Conservation (phyloP, 345 rosid genomes). For the Hirschfeldia incana region DNA sequence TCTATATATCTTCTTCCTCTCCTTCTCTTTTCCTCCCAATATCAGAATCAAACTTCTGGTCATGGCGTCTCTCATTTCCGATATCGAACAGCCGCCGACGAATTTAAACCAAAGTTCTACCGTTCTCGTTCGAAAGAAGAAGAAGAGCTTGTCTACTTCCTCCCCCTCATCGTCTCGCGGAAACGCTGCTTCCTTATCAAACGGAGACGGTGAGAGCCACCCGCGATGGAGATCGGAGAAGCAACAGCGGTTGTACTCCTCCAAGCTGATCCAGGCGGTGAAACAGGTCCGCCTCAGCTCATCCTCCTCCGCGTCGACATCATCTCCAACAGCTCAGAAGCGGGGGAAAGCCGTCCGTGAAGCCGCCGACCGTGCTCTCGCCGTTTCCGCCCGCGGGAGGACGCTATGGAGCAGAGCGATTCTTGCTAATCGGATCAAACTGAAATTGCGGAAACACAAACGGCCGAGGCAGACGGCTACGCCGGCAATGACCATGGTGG, state of each 20-base stretch:
- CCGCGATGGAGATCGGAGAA: conserved; percentile 75
- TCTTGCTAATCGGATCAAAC: conserved; percentile 68
- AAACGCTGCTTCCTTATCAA: conserved; percentile 1
- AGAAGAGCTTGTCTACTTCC: conserved; percentile 21
- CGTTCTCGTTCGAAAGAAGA: conserved; percentile 30
- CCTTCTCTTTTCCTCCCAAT: background rate
- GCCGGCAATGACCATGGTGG: conserved; percentile 9
- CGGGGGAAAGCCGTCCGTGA: conserved; percentile 76
- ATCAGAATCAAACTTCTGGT: background rate
- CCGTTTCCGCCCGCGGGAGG: conserved; percentile 80
- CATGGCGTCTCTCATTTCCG: conserved; percentile 30
- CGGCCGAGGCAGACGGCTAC: conserved; percentile 41
- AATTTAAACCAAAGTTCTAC: background rate
- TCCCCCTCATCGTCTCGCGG: conserved; percentile 15
- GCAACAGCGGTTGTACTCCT: conserved; percentile 75
- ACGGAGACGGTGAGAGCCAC: conserved; percentile 23
- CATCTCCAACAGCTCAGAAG: conserved; percentile 64
- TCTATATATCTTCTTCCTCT: background rate
- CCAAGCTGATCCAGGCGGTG: conserved; percentile 73
- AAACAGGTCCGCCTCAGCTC: conserved; percentile 50
- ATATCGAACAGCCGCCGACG: background rate
- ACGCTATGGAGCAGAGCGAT: conserved; percentile 96
- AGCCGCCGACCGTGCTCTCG: conserved; percentile 80
- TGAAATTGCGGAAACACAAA: conserved; percentile 76
- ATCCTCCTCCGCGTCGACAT: conserved; percentile 43